Evolutionary conservation across 441 rosid species (phyloP), one percentile per base, ranked within the genome.

Genomic region (Adansonia grandidieri): DNA sequence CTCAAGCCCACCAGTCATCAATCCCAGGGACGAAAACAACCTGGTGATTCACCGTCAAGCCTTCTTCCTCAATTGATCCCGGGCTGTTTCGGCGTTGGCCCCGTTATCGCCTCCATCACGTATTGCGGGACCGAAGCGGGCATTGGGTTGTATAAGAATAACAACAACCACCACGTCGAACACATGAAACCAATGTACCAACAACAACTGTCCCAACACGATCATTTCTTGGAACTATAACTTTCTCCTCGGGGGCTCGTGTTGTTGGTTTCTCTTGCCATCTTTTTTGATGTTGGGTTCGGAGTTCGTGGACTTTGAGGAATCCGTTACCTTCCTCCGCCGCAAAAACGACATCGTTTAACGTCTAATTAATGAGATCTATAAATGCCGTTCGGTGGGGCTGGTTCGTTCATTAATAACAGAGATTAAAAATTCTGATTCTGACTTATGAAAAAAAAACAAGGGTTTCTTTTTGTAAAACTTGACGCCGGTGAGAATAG

Each of bases 111-210:
- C 85, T 87, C 85, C 62, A 87, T 86, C 20, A 87, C 87, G 81
- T 81, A 86, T 61, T 86, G 86, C 5, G 86, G 87, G 22, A 87
- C 61, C 64, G 90, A 87, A 13, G 88, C 72, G 3, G 90, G 90
- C 85, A 87, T 76, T 53, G 88, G 82, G 71, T 87, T 84, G 83
- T 73, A 86, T 3, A 86, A 74, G 45, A 87, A 87, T 73, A 87
- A 57, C 80, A 87, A 69, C 11, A 86, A 42, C 88, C 90, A 87
- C 88, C 90, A 87, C 4, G 73, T 44, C 19, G 77, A 72, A 63
- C 90, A 87, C 24, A 87, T 77, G 72, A 79, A 83, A 3, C 90
- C 90, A 19, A 86, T 77, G 76, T 84, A 79, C 90, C 90, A 87
- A 73, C 88, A 87, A 78, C 90, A 87, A 20, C 40, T 77, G 69